These are phyloP conservation scores for Candolleomyces eurysporus DNA, from an alignment of 768 basidiomycete species.

Conservation along the genomic window DNA sequence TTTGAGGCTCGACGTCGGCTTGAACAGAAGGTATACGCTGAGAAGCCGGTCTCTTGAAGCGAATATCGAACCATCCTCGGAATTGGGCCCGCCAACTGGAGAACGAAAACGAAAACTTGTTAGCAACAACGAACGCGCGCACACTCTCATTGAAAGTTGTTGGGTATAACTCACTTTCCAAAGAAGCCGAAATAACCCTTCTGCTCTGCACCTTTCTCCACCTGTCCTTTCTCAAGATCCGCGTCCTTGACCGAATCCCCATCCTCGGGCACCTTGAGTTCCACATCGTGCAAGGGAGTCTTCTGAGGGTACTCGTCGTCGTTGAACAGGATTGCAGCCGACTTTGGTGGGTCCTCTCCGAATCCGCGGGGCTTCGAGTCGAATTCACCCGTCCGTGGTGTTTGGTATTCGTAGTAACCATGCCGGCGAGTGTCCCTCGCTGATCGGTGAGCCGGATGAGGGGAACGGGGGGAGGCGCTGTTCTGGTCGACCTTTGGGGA, in stretches of 20 bases:
- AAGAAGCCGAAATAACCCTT: not conserved
- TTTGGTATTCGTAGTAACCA: constrained; percentile 9
- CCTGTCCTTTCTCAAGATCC: constrained; percentile 1
- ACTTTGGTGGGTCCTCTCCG: not conserved
- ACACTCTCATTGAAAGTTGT: not conserved
- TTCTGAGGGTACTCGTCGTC: not conserved
- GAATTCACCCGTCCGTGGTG: constrained; percentile 2
- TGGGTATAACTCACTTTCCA: not conserved
- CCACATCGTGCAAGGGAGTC: too few relatives aligned
- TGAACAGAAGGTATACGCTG: constrained; percentile 5
- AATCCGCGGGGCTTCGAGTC: not conserved
- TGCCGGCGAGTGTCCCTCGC: constrained; percentile 3
- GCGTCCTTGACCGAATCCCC: not conserved
- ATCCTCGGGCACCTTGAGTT: not conserved
- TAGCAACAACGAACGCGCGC: too few relatives aligned
- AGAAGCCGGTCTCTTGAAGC: constrained; percentile 3
- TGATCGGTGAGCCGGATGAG: not conserved
- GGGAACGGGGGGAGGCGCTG: not conserved
- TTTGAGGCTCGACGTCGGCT: constrained; percentile 4
- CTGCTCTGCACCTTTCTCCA: not conserved
- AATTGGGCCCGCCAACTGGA: not conserved
- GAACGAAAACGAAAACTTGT: too few relatives aligned
- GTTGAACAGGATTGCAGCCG: not conserved
- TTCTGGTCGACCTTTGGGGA: not conserved
- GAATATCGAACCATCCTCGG: not conserved